A percentile compares a stretch with the other conserved stretches of the same genome.
Evolutionary conservation across 2,329 filamentous ascomycete genomes (phyloP).

Genomic region (Colletotrichum cereale): DNA sequence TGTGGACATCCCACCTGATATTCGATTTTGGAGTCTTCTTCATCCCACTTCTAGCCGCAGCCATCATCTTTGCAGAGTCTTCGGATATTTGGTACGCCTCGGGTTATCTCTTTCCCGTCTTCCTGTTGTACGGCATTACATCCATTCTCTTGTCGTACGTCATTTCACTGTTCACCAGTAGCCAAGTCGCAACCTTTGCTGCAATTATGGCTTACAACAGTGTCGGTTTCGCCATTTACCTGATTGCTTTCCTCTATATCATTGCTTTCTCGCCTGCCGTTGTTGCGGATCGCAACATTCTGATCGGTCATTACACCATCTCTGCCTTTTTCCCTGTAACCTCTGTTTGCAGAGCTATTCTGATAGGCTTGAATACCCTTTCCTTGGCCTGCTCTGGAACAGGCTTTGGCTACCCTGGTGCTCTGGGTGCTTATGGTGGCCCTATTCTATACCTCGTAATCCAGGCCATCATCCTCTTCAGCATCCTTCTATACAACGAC

Average conservation of each 20-base stretch:
- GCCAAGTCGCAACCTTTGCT: constrained; percentile 86
- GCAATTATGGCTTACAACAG: constrained; percentile 84
- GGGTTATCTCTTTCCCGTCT: constrained; percentile 83
- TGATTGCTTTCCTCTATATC: constrained; percentile 73
- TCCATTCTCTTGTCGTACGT: constrained; percentile 84
- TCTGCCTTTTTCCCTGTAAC: constrained; percentile 81
- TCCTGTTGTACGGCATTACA: constrained; percentile 75
- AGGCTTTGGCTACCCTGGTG: constrained; percentile 75
- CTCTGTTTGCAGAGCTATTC: constrained; percentile 79
- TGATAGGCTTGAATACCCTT: constrained; percentile 86
- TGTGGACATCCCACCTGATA: constrained; percentile 85
- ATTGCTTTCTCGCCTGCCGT: constrained; percentile 62
- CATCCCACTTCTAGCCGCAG: constrained; percentile 73
- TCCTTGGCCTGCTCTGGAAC: constrained; percentile 79
- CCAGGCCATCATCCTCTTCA: constrained; percentile 79
- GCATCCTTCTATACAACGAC: constrained; percentile 82
- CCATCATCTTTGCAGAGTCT: constrained; percentile 75
- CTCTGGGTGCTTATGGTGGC: constrained; percentile 81
- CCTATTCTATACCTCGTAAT: constrained; percentile 86
- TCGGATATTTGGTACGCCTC: constrained; percentile 80
- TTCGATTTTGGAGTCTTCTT: constrained; percentile 86
- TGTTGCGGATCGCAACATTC: constrained; percentile 71
- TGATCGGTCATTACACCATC: constrained; percentile 83
- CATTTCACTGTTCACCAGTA: constrained; percentile 82
- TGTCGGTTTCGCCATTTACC: constrained; percentile 76